Base-by-base conservation (phyloP, 208 protist genomes). In the Crithidia bombi region DNA sequence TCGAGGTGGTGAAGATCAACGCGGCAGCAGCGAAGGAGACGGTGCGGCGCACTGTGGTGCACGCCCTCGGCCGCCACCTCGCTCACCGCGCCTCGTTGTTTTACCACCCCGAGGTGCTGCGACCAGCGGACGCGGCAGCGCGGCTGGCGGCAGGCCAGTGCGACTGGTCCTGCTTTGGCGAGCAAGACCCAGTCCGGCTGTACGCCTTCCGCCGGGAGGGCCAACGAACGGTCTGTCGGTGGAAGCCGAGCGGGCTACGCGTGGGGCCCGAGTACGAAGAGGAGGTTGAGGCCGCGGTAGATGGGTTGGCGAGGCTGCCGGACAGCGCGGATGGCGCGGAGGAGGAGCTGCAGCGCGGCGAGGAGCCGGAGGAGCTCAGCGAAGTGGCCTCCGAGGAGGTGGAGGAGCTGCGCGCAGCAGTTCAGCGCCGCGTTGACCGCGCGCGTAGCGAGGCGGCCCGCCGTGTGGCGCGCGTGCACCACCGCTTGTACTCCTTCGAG, bases 61-160 rank as follows among this genome's bases (percentile, higher is more conserved):
- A 82, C 23, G 55, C 68, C 28, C 83, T 95, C 7, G 69, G 70
- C 25, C 81, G 66, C 12, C 80, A 86, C 28, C 71, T 97, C 19
- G 71, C 75, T 36, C 52, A 94, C 59, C 90, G 92, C 26, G 81
- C 81, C 23, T 97, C 92, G 43, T 75, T 97, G 69, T 87, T 95
- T 35, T 85, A 87, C 55, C 65, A 81, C 6, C 74, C 83, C 12
- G 77, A 93, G 69, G 83, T 97, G 55, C 44, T 91, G 23, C 35
- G 65, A 0, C 91, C 83, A 62, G 90, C 92, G 15, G 67, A 78
- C 36, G 90, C 89, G 9, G 14, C 69, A 50, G 49, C 58, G 44
- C 74, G 83, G 64, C 66, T 94, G 10, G 55, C 79, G 52, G 50
- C 21, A 21, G 92, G 92, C 11, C 57, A 44, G 56, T 71, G 56